Evolutionary conservation across 2,329 filamentous ascomycete species (phyloP), one percentile per base, ranked within the genome.

Genomic region (Coleophoma crateriformis): DNA sequence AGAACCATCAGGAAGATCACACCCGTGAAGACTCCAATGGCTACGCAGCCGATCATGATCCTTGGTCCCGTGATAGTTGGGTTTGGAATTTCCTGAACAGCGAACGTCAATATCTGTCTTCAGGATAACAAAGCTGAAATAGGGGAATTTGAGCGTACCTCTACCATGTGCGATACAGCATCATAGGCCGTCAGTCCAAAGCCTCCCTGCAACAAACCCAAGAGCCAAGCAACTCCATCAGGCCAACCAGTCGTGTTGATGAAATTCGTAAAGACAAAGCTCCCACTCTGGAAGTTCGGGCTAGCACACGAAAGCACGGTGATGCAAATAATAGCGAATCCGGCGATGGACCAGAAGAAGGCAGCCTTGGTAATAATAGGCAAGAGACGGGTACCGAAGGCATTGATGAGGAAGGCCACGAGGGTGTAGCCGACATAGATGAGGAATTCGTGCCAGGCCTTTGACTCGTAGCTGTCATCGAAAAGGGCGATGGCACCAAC

Each of bases 261-360:
- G 50, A 79, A 79, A n/a, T 76, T 70, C 13, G 61, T 60, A 58
- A 80, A 81, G 7, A 81, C 78, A 52, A 80, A 80, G 22, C 68
- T 67, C 2, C 76, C 68, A 0, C 70, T 63, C 47, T 79, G 73
- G 50, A 79, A 79, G 55, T 77, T 66, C 10, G 58, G 58, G 35
- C 76, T 69, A 46, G 79, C 78, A n/a, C 66, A 72, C 3, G 75
- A 71, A 8, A 81, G 67, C 20, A 81, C 71, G 0, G 72, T 75
- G 48, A 78, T 68, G 27, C 75, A 68, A 45, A 78, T 72, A 34
- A 78, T 67, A 13, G 77, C 54, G 50, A 81, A 81, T 10, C 75
- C 72, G 12, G 64, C 50, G 17, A 81, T 69, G 42, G 79, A 80
- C 75, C 75, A 79, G 45, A 75, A 59, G 3, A 80, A 68, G 15